Conservation (phyloP, 345 rosid species). For the Aquilaria sinensis region DNA sequence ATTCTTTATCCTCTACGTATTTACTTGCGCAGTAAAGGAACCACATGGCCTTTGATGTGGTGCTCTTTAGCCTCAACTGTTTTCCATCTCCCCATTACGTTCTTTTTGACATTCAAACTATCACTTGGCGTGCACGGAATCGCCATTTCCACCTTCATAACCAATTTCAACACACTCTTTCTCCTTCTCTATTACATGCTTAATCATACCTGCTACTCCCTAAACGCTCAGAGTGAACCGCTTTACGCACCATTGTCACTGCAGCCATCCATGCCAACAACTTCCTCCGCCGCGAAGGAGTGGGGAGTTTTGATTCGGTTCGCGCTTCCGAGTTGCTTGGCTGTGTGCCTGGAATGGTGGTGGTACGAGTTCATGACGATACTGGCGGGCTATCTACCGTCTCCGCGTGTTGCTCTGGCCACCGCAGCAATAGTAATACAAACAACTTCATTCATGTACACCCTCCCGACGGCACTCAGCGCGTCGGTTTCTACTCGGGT, state of each 20-base stretch:
- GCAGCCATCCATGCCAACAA: not conserved
- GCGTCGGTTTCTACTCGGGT: conserved; percentile 78
- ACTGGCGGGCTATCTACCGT: conserved; percentile 59
- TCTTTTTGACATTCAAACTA: conserved; percentile 46
- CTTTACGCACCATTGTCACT: not conserved
- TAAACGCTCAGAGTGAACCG: not conserved
- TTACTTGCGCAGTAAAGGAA: conserved; percentile 78
- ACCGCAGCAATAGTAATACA: conserved; percentile 78
- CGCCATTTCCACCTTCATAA: conserved; percentile 54
- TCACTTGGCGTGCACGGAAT: conserved; percentile 66
- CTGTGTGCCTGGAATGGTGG: conserved; percentile 97
- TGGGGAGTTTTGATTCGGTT: conserved; percentile 59
- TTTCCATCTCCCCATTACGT: conserved; percentile 56
- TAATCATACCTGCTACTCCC: conserved; percentile 9
- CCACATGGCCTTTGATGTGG: conserved; percentile 89
- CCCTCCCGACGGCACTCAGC: conserved; percentile 65
- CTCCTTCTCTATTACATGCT: conserved; percentile 51
- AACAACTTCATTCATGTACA: conserved; percentile 82
- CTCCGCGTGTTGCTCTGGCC: conserved; percentile 54
- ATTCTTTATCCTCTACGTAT: conserved; percentile 80
- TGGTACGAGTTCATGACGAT: conserved; percentile 97
- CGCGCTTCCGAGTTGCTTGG: conserved; percentile 77
- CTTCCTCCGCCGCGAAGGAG: conserved; percentile 17
- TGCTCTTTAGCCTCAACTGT: conserved; percentile 48
- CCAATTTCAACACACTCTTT: conserved; percentile 58